These are phyloP conservation scores for Tulasnella sp. DNA, from an alignment of 768 basidiomycete species.

Conservation along the genomic window DNA sequence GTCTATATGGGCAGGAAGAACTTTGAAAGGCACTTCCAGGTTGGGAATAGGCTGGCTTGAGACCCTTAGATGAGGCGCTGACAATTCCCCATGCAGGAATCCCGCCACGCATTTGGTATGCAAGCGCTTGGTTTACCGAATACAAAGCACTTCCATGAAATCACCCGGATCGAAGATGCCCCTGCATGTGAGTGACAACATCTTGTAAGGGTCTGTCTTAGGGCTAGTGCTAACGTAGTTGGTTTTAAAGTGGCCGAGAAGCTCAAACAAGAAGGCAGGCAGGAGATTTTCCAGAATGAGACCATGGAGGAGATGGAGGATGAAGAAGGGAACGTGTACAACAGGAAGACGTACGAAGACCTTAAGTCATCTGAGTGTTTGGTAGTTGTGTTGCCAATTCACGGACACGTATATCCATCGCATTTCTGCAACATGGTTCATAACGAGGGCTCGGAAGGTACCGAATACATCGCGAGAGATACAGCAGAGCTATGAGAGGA, in stretches of 20 bases:
- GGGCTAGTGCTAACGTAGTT: neutral
- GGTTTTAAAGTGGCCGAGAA: conserved; percentile 79
- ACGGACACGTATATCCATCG: neutral
- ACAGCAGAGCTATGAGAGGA: conserved; percentile 48
- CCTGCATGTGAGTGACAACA: conserved; percentile 67
- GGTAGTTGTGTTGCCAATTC: neutral
- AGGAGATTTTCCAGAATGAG: conserved; percentile 89
- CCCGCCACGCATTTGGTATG: conserved; percentile 97
- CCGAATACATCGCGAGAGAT: neutral
- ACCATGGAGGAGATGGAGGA: conserved; percentile 98
- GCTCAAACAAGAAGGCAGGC: conserved; percentile 92
- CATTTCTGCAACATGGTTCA: neutral
- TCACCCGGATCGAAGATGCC: conserved; percentile 94
- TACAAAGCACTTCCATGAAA: conserved; percentile 99
- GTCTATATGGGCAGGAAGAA: conserved; percentile 99
- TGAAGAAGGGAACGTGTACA: conserved; percentile 97
- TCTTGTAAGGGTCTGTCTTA: neutral
- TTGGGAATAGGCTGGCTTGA: conserved; percentile 33
- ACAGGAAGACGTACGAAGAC: conserved; percentile 96
- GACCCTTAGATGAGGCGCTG: neutral
- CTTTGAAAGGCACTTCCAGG: conserved; percentile 94
- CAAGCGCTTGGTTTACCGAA: conserved; percentile 94
- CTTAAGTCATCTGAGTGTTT: conserved; percentile 63
- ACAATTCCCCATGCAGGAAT: conserved; percentile 54
- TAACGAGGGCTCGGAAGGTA: neutral